These are phyloP conservation scores for Scalesia atractyloides DNA, from an alignment of 129 eudicot species.

Conservation along the genomic window DNA sequence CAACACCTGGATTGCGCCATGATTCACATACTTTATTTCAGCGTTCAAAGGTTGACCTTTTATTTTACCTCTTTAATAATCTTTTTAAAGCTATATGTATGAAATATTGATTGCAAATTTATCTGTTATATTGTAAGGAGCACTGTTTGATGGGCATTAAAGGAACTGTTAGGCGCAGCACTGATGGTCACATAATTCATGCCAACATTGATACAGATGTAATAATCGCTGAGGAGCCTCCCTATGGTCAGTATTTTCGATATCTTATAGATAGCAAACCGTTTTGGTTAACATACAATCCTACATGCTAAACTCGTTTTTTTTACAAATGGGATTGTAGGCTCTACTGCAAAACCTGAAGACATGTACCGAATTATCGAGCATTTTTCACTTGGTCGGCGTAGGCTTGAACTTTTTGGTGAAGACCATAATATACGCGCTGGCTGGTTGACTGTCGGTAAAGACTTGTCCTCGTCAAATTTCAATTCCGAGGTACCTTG, in stretches of 20 bases:
- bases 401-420: constrained; percentile 95
- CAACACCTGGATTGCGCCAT: constrained; percentile 95
- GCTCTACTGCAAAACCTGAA: constrained; percentile 98
- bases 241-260: constrained; percentile 69
- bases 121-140: constrained; percentile 50
- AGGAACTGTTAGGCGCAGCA: constrained; percentile 98
- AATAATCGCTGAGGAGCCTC: constrained; percentile 97
- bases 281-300: constrained; percentile 8
- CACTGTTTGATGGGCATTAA: constrained; percentile 98
- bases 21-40: constrained; percentile 96
- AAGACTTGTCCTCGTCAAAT: constrained; percentile 87
- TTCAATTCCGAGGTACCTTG: constrained; percentile 68
- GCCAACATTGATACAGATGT: constrained; percentile 99
- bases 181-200: constrained; percentile 98
- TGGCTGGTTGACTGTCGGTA: constrained; percentile 97
- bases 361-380: constrained; percentile 95
- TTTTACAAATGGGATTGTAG: constrained; percentile 39
- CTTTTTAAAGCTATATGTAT: not conserved
- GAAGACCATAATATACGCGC: constrained; percentile 95
- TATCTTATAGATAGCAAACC: not conserved
- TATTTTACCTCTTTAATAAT: not conserved
- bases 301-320: not conserved
- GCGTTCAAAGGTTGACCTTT: constrained; percentile 74
- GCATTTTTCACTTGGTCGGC: constrained; percentile 95
- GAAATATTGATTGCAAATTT: not conserved